Evolutionary conservation across 192 early-diverging fungal species (phyloP), one percentile per base, ranked within the genome.

Genomic region (Haplosporangium gracile): DNA sequence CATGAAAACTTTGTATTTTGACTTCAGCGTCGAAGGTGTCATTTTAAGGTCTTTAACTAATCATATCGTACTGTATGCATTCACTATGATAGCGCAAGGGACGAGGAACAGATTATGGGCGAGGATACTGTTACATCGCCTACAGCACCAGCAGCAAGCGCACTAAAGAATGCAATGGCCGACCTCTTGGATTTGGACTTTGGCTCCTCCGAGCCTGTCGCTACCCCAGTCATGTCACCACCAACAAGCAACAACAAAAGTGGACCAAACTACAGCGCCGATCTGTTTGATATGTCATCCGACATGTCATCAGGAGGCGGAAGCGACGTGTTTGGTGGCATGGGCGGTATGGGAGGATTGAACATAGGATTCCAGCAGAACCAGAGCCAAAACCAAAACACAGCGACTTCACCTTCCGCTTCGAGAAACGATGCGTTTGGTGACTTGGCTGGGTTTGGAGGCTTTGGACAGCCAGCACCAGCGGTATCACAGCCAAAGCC

Each of bases 111-210:
- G 38, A 86, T 81, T 29, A 77, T 53, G 22, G 84, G 79, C 24
- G 91, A 90, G 4, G 90, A 91, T 42, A 81, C 75, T 24, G 85
- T 82, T 5, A 78, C 90, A 69, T 88, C 79, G 36, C 86, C 78
- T 51, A 36, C 57, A 40, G 85, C 79, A 45, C 55, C 34, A 63
- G 88, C 89, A 49, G 89, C 89, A 65, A 91, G 89, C 10, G 91
- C 90, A 36, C 92, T 92, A 24, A 91, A 91, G 72, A 90, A 88
- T 34, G 86, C 89, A 65, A 92, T 94, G 88, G 94, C 90, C 32
- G 94, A 95, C 76, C 87, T 95, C 24, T 85, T 96, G 57, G 95
- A 95, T 85, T 78, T 96, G 26, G 94, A 95, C 75, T 94, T 93
- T 89, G 94, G 92, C 47, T 93, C 89, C 0, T 90, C 94, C 4